A percentile compares a stretch with the other conserved stretches of the same genome.
phyloP scores from a whole-genome alignment of 2,329 filamentous ascomycete genomes.

The Ascochyta koolunga region DNA sequence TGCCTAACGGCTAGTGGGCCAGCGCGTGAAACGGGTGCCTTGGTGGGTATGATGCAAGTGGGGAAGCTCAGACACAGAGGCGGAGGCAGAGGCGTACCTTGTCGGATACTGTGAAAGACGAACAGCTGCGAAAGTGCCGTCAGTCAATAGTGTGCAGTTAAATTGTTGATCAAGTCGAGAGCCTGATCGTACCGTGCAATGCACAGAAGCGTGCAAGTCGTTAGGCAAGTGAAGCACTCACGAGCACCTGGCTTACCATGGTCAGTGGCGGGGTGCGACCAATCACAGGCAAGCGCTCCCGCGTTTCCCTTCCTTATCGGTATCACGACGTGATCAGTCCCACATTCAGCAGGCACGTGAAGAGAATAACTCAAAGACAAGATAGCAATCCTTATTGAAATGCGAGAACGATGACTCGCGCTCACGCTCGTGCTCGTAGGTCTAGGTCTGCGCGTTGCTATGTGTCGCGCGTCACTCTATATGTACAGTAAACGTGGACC shows the following conservation, averaged over 20 bases:
- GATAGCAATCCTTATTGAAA: not conserved
- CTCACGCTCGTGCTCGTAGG: not conserved
- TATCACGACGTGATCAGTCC: constrained; percentile 3
- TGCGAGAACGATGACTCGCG: not conserved
- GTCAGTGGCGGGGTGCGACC: not conserved
- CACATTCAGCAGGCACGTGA: not conserved
- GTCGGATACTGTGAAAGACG: not conserved
- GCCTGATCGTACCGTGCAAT: constrained; percentile 1
- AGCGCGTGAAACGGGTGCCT: constrained; percentile 28
- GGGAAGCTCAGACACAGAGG: constrained; percentile 14
- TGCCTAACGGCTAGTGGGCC: constrained; percentile 32
- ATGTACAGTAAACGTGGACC: constrained; percentile 12
- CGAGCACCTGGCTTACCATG: constrained; percentile 12
- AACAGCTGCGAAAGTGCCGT: not conserved
- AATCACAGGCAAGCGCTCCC: constrained; percentile 10
- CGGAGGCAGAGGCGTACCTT: constrained; percentile 10
- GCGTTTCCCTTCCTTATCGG: constrained; percentile 13
- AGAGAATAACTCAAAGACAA: not conserved
- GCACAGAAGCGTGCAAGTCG: constrained; percentile 13
- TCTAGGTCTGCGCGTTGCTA: not conserved
- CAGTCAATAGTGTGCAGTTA: not conserved
- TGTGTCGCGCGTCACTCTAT: constrained; percentile 4
- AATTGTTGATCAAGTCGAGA: constrained; percentile 1
- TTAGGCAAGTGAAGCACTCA: constrained; percentile 9
- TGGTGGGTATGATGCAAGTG: constrained; percentile 22